phyloP scores from a whole-genome alignment of 192 early-diverging fungal genomes.

The Coemansia sp. region DNA sequence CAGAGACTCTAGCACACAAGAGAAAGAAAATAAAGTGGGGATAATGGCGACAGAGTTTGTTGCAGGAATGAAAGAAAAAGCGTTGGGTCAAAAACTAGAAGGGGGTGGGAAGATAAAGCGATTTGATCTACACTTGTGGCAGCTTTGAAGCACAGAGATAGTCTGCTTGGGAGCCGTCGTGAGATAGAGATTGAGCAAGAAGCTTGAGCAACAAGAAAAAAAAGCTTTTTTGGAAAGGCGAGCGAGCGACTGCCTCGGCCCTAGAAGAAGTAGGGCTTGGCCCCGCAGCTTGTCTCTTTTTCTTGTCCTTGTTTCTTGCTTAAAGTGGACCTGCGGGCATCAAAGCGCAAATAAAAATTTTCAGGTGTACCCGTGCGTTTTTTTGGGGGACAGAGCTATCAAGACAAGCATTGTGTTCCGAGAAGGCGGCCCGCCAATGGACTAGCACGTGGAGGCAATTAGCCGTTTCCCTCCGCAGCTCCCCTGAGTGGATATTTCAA shows the following conservation, averaged over 20 bases:
- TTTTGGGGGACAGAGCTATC: not conserved
- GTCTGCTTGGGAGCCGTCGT: too few species aligned
- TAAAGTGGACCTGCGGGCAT: not conserved
- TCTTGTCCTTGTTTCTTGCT: not conserved
- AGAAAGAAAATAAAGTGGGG: conserved; percentile 7
- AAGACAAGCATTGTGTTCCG: not conserved
- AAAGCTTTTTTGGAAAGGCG: not conserved
- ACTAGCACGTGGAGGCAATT: conserved; percentile 6
- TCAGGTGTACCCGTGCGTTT: not conserved
- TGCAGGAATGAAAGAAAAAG: not conserved
- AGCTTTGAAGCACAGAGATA: not conserved
- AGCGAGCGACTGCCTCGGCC: not conserved
- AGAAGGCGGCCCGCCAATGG: conserved; percentile 6
- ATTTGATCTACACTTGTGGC: not conserved
- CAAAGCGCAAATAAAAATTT: not conserved
- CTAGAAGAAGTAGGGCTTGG: too few species aligned
- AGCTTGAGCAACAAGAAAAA: not conserved
- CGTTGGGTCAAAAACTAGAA: not conserved
- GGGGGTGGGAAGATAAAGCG: not conserved
- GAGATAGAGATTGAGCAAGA: too few species aligned
- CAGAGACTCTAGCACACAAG: not conserved
- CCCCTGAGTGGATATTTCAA: not conserved
- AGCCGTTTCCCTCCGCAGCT: not conserved
- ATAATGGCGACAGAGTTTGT: not conserved
- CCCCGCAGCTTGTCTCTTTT: not conserved